phyloP scores from a whole-genome alignment of 2,329 filamentous ascomycete genomes.

The Apiospora malaysiana region DNA sequence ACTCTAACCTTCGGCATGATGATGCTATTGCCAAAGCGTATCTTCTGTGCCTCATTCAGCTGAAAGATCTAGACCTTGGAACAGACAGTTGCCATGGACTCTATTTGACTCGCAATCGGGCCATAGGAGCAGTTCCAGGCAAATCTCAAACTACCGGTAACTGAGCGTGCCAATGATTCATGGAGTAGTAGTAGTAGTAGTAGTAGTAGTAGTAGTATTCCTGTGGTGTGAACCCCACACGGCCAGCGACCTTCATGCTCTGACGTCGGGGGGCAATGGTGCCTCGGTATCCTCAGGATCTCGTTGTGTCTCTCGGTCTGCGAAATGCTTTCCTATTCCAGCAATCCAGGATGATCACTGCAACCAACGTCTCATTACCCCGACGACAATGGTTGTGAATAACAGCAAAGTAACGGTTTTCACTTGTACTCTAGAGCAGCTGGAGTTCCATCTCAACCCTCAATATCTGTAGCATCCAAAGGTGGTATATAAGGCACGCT shows the following conservation, averaged over 20 bases:
- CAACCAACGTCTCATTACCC: background rate
- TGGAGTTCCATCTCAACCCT: background rate
- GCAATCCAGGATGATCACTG: background rate
- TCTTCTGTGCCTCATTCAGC: background rate
- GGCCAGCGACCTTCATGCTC: background rate
- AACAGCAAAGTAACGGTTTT: background rate
- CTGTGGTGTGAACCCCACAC: conserved; percentile 14
- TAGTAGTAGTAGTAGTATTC: background rate
- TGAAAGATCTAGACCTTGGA: background rate
- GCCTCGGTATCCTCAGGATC: conserved; percentile 3
- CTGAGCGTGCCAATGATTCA: conserved; percentile 14
- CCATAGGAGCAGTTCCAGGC: background rate
- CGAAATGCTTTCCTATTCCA: conserved; percentile 5
- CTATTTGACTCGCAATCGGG: background rate
- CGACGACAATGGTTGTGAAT: background rate
- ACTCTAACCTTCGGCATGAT: background rate
- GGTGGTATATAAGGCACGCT: background rate
- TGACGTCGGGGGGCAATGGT: conserved; percentile 12
- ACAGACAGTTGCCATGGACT: background rate
- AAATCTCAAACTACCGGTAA: background rate
- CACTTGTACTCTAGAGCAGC: background rate
- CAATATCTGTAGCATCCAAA: background rate
- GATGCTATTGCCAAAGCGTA: background rate
- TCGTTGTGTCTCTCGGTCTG: background rate
- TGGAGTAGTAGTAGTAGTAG: background rate